These are phyloP conservation scores for Zymoseptoria ardabiliae DNA, from an alignment of 2,329 filamentous ascomycete genomes.

Conservation along the genomic window DNA sequence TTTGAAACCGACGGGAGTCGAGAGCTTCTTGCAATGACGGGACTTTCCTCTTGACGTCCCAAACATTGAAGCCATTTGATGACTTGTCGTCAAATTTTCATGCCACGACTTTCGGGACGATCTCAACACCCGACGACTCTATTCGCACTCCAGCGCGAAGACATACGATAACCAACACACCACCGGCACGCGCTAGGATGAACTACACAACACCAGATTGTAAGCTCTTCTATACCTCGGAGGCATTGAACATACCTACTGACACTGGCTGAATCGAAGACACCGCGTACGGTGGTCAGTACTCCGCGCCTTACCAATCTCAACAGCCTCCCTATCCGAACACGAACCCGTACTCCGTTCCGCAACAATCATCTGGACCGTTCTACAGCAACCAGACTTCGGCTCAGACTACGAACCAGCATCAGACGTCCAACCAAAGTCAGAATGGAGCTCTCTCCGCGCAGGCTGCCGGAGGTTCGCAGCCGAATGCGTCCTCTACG, in stretches of 20 bases:
- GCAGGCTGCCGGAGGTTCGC: neutral
- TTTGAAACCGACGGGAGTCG: constrained; percentile 2
- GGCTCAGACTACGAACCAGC: neutral
- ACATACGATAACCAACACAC: neutral
- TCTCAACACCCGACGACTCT: neutral
- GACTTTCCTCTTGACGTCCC: neutral
- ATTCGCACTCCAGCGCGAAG: neutral
- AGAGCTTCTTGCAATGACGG: neutral
- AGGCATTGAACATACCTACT: neutral
- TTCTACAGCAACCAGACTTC: neutral
- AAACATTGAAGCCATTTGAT: neutral
- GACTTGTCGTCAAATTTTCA: neutral
- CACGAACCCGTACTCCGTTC: neutral
- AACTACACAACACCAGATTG: neutral
- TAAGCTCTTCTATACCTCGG: neutral
- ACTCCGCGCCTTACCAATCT: neutral
- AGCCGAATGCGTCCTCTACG: neutral
- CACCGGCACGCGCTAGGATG: neutral
- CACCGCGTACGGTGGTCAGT: neutral
- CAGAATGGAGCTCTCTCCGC: neutral
- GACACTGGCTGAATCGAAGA: neutral
- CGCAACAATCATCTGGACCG: neutral
- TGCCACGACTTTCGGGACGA: neutral
- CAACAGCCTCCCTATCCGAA: neutral
- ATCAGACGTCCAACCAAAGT: neutral